Evolutionary conservation across 2,329 filamentous ascomycete species (phyloP).

Genomic region (Aspergillus viridinutans): DNA sequence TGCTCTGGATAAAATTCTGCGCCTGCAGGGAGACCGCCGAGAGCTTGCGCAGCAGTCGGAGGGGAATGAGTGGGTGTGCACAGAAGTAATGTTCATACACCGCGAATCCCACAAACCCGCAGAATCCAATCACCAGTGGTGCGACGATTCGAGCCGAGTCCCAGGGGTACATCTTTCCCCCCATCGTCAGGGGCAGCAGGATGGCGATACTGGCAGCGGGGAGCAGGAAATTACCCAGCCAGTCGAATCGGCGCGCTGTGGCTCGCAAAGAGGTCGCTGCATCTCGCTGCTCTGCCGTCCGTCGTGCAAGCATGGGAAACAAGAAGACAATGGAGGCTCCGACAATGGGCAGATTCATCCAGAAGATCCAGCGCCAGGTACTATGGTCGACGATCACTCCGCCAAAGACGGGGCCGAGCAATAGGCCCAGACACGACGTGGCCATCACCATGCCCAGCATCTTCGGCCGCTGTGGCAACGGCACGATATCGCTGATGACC

Average conservation of each 20-base stretch:
- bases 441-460: slow-evolving; percentile 21
- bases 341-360: not conserved
- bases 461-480: slow-evolving; percentile 31
- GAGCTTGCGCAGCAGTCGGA: too few relatives aligned
- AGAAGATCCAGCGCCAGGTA: slow-evolving; percentile 14
- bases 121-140: too few relatives aligned
- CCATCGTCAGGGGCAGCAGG: slow-evolving; percentile 6
- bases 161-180: not conserved
- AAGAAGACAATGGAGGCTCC: too few relatives aligned
- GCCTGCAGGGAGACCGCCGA: too few relatives aligned
- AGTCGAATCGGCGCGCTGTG: slow-evolving; percentile 1
- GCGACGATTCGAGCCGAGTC: too few relatives aligned
- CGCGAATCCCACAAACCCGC: too few relatives aligned
- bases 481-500: slow-evolving; percentile 45
- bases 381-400: slow-evolving; percentile 21
- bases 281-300: too few relatives aligned
- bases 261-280: not conserved
- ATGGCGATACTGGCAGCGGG: slow-evolving; percentile 5
- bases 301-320: too few relatives aligned
- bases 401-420: slow-evolving; percentile 44
- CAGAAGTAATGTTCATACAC: too few relatives aligned
- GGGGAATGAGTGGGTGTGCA: too few relatives aligned
- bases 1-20: too few relatives aligned
- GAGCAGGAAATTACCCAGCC: slow-evolving; percentile 4
- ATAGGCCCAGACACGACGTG: slow-evolving; percentile 36